Conservation (phyloP, 2,329 filamentous ascomycete genomes). For the Stachybotrys chartarum region DNA sequence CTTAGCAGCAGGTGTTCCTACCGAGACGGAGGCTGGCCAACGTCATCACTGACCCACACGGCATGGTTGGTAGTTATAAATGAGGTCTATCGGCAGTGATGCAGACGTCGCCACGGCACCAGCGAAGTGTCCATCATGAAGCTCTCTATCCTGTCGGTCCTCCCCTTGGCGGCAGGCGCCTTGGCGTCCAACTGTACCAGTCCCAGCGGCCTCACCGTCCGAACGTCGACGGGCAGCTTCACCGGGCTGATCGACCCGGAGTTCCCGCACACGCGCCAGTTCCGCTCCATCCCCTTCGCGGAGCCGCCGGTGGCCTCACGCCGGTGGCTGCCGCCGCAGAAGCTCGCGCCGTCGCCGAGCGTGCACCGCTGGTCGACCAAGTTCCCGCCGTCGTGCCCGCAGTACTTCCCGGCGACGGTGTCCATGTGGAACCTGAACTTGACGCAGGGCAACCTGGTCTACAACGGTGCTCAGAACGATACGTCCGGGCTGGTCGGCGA, state of each 20-base stretch:
- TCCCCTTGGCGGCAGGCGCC: not conserved
- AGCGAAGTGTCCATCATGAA: not conserved
- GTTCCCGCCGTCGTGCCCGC: conserved; percentile 23
- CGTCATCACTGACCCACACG: too few species aligned
- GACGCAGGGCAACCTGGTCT: conserved; percentile 11
- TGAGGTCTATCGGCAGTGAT: too few species aligned
- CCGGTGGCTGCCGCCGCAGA: conserved; percentile 20
- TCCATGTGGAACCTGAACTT: conserved; percentile 2
- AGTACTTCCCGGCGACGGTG: conserved; percentile 17
- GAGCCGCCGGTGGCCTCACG: conserved; percentile 22
- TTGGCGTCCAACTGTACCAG: not conserved
- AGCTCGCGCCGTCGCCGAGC: conserved; percentile 10
- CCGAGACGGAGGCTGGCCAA: too few species aligned
- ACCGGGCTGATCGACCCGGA: conserved; percentile 23
- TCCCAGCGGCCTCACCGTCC: conserved; percentile 14
- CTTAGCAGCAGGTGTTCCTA: too few species aligned
- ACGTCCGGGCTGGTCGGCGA: conserved; percentile 12
- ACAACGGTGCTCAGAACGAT: conserved; percentile 12
- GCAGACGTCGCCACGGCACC: not conserved
- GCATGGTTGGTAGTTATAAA: too few species aligned
- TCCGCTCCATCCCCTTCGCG: conserved; percentile 28
- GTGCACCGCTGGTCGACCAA: conserved; percentile 16
- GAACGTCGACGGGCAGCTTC: conserved; percentile 21
- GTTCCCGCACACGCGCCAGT: conserved; percentile 26
- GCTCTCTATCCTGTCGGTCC: not conserved